Evolutionary conservation across 2,329 filamentous ascomycete genomes (phyloP).

Genomic region (Fusarium haematococcum): DNA sequence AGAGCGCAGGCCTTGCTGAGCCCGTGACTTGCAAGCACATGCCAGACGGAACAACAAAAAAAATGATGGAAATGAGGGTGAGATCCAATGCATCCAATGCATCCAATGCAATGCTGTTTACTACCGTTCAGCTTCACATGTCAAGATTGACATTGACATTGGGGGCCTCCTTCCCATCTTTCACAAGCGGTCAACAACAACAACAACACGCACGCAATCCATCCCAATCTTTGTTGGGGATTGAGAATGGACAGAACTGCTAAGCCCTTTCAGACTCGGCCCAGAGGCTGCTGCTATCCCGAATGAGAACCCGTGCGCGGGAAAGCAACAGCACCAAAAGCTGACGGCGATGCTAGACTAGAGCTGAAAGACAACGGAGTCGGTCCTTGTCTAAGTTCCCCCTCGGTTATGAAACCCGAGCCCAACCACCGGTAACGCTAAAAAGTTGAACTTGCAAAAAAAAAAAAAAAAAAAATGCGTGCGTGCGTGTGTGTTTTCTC

Average conservation of each 20-base stretch:
- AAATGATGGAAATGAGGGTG: constrained; percentile 16
- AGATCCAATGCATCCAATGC: neutral
- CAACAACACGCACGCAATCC: neutral
- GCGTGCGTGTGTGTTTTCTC: neutral
- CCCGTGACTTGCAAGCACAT: constrained; percentile 31
- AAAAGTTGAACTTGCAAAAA: neutral
- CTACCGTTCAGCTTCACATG: constrained; percentile 1
- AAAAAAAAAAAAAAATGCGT: neutral
- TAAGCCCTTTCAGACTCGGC: neutral
- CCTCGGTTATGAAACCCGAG: neutral
- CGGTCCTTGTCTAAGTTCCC: neutral
- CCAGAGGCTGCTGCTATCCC: neutral
- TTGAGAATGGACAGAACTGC: neutral
- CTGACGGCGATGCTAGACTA: neutral
- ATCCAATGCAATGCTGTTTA: neutral
- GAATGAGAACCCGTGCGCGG: neutral
- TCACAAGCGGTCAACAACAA: neutral
- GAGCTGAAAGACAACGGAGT: neutral
- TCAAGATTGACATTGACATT: neutral
- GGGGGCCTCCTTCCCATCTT: neutral
- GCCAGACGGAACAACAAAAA: constrained; percentile 8
- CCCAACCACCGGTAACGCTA: neutral
- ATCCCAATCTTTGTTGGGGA: neutral
- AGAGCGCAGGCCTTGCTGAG: constrained; percentile 29
- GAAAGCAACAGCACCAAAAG: neutral